phyloP scores from a whole-genome alignment of 305 asterid species.

The Galium porrigens region DNA sequence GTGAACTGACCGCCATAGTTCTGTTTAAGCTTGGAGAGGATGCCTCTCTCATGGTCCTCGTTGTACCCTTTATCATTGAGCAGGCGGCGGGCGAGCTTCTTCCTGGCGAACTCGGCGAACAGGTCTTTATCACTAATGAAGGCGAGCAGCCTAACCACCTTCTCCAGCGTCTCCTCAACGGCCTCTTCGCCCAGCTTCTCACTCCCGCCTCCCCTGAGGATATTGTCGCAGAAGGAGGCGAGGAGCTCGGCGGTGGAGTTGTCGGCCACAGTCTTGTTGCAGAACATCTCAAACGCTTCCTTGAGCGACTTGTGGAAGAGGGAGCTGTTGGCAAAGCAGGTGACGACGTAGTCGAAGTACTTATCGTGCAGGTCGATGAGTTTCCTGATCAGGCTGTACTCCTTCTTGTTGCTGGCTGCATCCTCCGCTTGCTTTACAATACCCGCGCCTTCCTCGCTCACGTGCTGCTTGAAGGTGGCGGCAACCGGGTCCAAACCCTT shows the following conservation, averaged over 20 bases:
- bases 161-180: conserved; percentile 80
- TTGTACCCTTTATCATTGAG: conserved; percentile 52
- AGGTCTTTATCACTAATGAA: conserved; percentile 84
- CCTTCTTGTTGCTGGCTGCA: conserved; percentile 79
- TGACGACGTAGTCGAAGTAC: conserved; percentile 65
- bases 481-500: conserved; percentile 86
- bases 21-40: conserved; percentile 81
- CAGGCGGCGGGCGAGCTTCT: conserved; percentile 81
- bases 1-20: conserved; percentile 94
- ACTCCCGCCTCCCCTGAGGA: conserved; percentile 69
- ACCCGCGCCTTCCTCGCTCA: conserved; percentile 76
- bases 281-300: conserved; percentile 84
- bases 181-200: conserved; percentile 82
- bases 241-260: conserved; percentile 87
- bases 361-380: conserved; percentile 87
- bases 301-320: conserved; percentile 39
- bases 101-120: conserved; percentile 89
- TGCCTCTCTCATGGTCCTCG: conserved; percentile 84
- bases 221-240: conserved; percentile 78
- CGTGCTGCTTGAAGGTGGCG: conserved; percentile 73
- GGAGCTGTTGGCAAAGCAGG: conserved; percentile 50
- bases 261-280: conserved; percentile 90
- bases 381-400: conserved; percentile 70
- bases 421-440: conserved; percentile 23
- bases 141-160: conserved; percentile 81